Evolutionary conservation across 192 early-diverging fungal species (phyloP).

Genomic region (Spizellomyces punctatus): DNA sequence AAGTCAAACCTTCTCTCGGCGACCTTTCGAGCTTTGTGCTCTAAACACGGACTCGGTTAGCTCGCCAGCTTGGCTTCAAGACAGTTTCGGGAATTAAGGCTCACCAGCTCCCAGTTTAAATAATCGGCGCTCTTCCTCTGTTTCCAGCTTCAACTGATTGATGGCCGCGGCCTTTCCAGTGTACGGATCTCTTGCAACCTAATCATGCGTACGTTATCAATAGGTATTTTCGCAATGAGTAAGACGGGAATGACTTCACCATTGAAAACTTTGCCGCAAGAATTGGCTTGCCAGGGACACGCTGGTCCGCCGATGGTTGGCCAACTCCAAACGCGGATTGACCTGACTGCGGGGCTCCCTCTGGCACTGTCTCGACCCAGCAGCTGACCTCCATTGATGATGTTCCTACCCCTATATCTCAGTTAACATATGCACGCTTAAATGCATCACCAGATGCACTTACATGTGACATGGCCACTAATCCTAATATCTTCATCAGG

Average conservation of each 20-base stretch:
- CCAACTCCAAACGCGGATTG: conserved; percentile 36
- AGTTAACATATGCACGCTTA: no score
- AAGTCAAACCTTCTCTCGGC: conserved; percentile 51
- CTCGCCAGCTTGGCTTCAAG: no score
- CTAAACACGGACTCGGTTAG: conserved; percentile 12
- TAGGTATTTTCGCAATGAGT: no score
- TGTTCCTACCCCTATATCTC: conserved; percentile 57
- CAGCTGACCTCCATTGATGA: conserved; percentile 82
- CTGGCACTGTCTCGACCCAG: conserved; percentile 40
- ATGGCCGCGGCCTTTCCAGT: conserved; percentile 71
- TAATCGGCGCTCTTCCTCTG: conserved; percentile 72
- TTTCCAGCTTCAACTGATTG: conserved; percentile 73
- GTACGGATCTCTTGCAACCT: conserved; percentile 62
- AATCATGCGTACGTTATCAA: background rate
- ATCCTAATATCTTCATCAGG: conserved; percentile 74
- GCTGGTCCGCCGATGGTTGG: conserved; percentile 41
- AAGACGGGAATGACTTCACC: conserved; percentile 46
- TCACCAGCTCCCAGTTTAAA: conserved; percentile 59
- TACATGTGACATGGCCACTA: conserved; percentile 74
- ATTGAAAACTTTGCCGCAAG: conserved; percentile 85
- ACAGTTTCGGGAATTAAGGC: background rate
- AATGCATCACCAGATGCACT: no score
- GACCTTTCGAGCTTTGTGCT: conserved; percentile 58
- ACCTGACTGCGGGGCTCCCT: conserved; percentile 17
- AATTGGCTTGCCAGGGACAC: conserved; percentile 53